Percentiles rank a stretch among this genome's conserved stretches.
Conservation (phyloP, 768 basidiomycete species). For the Termitomyces sp. region DNA sequence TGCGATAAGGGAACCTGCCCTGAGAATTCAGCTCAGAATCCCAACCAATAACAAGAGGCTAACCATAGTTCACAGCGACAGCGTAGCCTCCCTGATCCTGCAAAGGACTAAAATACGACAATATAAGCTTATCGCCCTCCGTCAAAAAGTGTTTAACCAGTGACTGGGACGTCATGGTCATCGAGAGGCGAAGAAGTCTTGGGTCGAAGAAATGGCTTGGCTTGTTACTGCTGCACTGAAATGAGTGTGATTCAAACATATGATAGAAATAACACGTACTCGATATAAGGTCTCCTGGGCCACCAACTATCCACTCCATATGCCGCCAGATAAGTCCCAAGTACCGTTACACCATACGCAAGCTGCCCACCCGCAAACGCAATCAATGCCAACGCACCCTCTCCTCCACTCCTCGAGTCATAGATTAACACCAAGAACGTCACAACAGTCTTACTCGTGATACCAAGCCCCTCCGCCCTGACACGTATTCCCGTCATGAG, state of each 20-base stretch:
- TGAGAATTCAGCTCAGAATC: neutral
- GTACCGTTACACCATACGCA: conserved; percentile 56
- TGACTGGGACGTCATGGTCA: conserved; percentile 85
- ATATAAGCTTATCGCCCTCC: conserved; percentile 88
- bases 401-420: conserved; percentile 26
- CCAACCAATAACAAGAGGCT: neutral
- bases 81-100: conserved; percentile 94
- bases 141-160: conserved; percentile 92
- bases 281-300: conserved; percentile 18
- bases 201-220: conserved; percentile 22
- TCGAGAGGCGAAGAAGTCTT: conserved; percentile 52
- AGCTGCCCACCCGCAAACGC: conserved; percentile 88
- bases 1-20: conserved; percentile 81
- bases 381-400: conserved; percentile 52
- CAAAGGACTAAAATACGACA: conserved; percentile 79
- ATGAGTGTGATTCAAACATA: neutral
- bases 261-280: conserved; percentile 7
- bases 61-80: conserved; percentile 92
- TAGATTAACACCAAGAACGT: conserved; percentile 65
- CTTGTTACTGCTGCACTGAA: conserved; percentile 7
- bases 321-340: conserved; percentile 46
- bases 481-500: conserved; percentile 68
- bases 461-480: conserved; percentile 79
- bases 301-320: conserved; percentile 30
- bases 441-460: conserved; percentile 63